These are phyloP conservation scores for Agrocybe praecox DNA, from an alignment of 768 basidiomycete species.

Conservation along the genomic window DNA sequence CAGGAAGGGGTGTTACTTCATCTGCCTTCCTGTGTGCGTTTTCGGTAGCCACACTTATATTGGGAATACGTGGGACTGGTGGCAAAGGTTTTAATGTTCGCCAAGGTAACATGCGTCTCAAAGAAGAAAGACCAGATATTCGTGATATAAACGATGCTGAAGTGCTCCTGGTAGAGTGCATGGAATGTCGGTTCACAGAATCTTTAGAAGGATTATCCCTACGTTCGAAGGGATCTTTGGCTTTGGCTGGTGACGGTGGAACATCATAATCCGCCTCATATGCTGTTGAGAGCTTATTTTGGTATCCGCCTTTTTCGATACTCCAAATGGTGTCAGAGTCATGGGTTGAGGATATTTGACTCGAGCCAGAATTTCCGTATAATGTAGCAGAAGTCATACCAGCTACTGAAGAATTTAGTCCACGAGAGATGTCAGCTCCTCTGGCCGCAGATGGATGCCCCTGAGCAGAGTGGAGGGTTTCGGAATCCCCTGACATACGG, in stretches of 20 bases:
- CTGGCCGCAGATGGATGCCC: constrained; percentile 26
- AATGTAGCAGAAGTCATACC: constrained; percentile 35
- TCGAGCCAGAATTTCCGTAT: constrained; percentile 22
- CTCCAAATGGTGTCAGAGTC: constrained; percentile 23
- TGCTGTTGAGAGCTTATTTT: constrained; percentile 22
- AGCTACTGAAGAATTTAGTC: constrained; percentile 26
- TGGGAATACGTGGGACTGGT: constrained; percentile 55
- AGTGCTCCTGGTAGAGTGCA: constrained; percentile 47
- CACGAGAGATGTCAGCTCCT: constrained; percentile 25
- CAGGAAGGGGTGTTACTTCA: constrained; percentile 47
- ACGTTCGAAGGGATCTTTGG: constrained; percentile 12
- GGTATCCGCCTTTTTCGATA: constrained; percentile 15
- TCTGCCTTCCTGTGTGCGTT: constrained; percentile 46
- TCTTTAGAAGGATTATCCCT: constrained; percentile 11
- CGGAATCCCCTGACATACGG: constrained; percentile 35
- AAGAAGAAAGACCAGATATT: constrained; percentile 44
- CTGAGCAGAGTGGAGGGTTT: constrained; percentile 38
- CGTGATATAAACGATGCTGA: constrained; percentile 55
- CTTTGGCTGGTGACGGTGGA: constrained; percentile 13
- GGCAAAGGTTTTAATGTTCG: constrained; percentile 57
- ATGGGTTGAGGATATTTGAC: constrained; percentile 19
- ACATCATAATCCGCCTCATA: constrained; percentile 19
- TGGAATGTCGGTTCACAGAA: constrained; percentile 36
- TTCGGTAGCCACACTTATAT: constrained; percentile 44
- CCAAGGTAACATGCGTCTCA: constrained; percentile 41